Conservation (phyloP, 139 green algal genomes). For the Marvania coccoides region DNA sequence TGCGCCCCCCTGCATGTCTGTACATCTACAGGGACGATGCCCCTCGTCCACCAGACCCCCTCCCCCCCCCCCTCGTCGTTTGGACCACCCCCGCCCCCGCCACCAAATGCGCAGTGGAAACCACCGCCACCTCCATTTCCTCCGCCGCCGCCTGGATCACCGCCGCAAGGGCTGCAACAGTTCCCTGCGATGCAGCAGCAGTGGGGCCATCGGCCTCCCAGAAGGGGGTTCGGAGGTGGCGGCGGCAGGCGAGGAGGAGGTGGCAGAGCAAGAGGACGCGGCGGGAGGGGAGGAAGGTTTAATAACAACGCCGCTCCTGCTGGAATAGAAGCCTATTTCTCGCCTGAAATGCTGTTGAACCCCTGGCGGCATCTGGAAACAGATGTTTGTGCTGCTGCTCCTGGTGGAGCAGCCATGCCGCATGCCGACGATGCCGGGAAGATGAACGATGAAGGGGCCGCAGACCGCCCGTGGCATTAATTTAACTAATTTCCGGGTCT, state of each 20-base stretch:
- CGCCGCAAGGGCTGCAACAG: neutral
- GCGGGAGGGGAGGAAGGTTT: neutral
- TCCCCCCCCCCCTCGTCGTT: neutral
- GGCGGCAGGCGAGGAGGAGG: neutral
- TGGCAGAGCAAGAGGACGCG: neutral
- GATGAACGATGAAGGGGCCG: neutral
- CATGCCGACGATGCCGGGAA: neutral
- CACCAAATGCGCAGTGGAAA: no score
- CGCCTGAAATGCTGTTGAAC: conserved; percentile 20
- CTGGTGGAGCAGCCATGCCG: neutral
- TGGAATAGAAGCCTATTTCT: conserved; percentile 2
- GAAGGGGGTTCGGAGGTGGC: neutral
- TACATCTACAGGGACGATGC: neutral
- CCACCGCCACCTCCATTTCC: neutral
- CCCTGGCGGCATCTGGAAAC: conserved; percentile 16
- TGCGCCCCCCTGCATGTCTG: neutral
- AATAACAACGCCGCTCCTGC: neutral
- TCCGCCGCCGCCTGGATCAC: neutral
- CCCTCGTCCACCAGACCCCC: neutral
- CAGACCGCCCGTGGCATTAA: conserved; percentile 28
- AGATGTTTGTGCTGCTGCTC: neutral
- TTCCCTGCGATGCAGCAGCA: no score
- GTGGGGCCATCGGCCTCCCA: neutral
- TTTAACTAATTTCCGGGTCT: neutral
- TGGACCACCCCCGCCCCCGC: neutral